Conservation (phyloP, 306 rosid species). For the Casuarina cunninghamiana region DNA sequence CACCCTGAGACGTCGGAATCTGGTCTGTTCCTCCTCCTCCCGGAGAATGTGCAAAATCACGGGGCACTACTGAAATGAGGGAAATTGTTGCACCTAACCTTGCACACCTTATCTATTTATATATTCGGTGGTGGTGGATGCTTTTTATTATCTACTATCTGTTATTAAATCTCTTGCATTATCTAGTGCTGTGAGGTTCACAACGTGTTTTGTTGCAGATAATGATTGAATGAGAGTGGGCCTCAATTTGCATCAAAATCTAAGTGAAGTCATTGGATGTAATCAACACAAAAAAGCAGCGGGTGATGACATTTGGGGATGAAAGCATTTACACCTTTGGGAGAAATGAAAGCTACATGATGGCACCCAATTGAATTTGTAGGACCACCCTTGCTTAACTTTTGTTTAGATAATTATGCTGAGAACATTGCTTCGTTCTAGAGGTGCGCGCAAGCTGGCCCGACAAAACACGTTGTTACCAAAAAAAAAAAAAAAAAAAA, state of each 20-base stretch:
- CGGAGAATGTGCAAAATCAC: slow-evolving; percentile 9
- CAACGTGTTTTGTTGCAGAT: neutral
- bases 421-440: neutral
- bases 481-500: no score
- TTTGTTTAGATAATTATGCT: neutral
- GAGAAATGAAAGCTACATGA: neutral
- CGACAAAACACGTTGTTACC: no score
- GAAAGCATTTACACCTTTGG: neutral
- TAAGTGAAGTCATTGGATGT: neutral
- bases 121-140: neutral
- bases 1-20: neutral
- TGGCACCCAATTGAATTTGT: neutral
- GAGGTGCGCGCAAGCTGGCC: no score
- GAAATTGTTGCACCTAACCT: slow-evolving; percentile 21
- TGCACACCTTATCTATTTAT: neutral
- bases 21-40: slow-evolving; percentile 4
- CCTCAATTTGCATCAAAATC: slow-evolving; percentile 14
- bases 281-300: neutral
- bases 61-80: neutral
- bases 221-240: slow-evolving; percentile 21
- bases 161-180: neutral
- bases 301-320: neutral
- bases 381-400: neutral
- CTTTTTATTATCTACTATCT: neutral
- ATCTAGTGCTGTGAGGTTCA: neutral